These are phyloP conservation scores for Cyanidiococcus yangmingshanensis DNA, from an alignment of 23 red algal species.

Conservation along the genomic window DNA sequence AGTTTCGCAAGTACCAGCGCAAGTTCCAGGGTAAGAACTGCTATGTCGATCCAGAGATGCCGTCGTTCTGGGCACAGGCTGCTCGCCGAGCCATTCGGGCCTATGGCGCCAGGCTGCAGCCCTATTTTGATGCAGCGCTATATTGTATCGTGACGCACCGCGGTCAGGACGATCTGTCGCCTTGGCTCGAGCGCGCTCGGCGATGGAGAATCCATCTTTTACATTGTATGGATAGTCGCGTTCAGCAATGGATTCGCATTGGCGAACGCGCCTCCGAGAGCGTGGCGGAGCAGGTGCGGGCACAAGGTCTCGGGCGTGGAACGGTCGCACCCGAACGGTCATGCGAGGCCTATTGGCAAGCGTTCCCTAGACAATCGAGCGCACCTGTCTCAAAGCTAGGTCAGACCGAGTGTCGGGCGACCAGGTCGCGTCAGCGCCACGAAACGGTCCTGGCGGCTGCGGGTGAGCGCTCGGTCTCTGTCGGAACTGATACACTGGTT, in stretches of 20 bases:
- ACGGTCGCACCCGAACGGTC: neutral
- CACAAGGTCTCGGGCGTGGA: neutral
- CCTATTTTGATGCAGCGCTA: conserved; percentile 9
- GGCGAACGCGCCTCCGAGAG: neutral
- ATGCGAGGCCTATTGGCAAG: too few species aligned
- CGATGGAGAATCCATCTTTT: conserved; percentile 16
- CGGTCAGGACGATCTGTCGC: neutral
- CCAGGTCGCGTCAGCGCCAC: neutral
- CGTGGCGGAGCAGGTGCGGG: neutral
- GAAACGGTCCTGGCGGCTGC: too few species aligned
- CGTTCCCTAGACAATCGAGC: neutral
- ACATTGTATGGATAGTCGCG: neutral
- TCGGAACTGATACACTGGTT: neutral
- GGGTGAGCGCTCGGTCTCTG: neutral
- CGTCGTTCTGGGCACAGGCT: neutral
- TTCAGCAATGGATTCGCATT: conserved; percentile 5
- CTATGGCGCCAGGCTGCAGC: neutral
- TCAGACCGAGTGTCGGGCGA: neutral
- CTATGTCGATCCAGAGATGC: conserved; percentile 13
- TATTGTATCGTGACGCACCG: neutral
- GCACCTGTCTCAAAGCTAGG: neutral
- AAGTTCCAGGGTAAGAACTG: neutral
- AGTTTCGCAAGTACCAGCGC: neutral
- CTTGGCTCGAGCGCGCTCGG: neutral
- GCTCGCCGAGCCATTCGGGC: neutral